Conservation (phyloP, 768 basidiomycete species). For the Boletus reticulatus region DNA sequence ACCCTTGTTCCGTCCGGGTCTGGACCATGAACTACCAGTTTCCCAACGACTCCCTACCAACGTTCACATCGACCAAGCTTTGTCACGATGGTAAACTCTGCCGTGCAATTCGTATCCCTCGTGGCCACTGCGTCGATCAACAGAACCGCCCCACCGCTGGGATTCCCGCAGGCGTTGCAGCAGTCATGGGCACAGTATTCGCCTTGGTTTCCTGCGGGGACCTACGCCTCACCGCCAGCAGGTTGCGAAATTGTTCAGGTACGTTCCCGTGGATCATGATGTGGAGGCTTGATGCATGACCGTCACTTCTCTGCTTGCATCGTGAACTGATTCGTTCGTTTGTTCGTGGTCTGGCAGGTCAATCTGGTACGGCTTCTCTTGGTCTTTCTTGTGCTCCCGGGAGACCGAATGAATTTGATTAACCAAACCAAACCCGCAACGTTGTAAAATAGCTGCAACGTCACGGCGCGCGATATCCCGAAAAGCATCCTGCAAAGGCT, state of each 20-base stretch:
- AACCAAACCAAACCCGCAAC: too few relatives aligned
- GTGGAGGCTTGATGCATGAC: too few relatives aligned
- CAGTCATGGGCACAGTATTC: conserved; percentile 56
- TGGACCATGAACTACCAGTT: too few relatives aligned
- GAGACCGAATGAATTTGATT: too few relatives aligned
- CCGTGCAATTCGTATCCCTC: not conserved
- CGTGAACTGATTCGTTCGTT: too few relatives aligned
- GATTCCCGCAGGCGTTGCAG: conserved; percentile 9
- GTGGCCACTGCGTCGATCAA: not conserved
- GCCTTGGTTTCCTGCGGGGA: conserved; percentile 48
- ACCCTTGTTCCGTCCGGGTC: too few relatives aligned
- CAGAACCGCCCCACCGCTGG: conserved; percentile 5
- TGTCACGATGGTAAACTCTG: not conserved
- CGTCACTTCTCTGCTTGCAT: too few relatives aligned
- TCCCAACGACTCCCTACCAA: too few relatives aligned
- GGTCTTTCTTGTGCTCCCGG: not conserved
- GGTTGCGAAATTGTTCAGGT: conserved; percentile 56
- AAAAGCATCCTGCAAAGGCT: conserved; percentile 36
- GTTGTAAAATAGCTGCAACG: conserved; percentile 56
- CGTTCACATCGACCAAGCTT: too few relatives aligned
- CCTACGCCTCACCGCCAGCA: conserved; percentile 43
- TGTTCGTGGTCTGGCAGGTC: conserved; percentile 4
- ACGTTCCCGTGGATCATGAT: conserved; percentile 6
- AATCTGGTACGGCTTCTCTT: conserved; percentile 11
- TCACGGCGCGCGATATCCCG: conserved; percentile 77